phyloP scores from a whole-genome alignment of 2,329 filamentous ascomycete species.

The Ophidiomyces ophidiicola region DNA sequence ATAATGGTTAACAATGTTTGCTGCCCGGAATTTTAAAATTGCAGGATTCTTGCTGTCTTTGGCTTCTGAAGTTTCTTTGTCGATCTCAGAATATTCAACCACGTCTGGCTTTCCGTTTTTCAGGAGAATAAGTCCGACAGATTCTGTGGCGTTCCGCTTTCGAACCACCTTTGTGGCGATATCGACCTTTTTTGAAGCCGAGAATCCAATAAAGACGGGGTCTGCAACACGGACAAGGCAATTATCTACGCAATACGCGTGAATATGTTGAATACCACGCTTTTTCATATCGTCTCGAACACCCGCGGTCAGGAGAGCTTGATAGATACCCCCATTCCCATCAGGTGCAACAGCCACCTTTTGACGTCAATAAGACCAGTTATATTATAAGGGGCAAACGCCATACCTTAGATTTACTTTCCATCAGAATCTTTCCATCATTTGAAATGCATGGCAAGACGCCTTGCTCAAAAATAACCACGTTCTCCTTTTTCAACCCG shows the following conservation, averaged over 20 bases:
- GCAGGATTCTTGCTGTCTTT: slow-evolving; percentile 67
- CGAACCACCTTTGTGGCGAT: slow-evolving; percentile 99
- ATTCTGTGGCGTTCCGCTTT: slow-evolving; percentile 92
- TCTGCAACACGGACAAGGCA: slow-evolving; percentile 98
- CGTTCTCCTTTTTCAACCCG: slow-evolving; percentile 71
- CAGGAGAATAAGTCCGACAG: slow-evolving; percentile 82
- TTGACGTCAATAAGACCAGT: slow-evolving; percentile 7
- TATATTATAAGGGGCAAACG: background rate
- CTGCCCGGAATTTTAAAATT: slow-evolving; percentile 87
- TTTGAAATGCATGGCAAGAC: slow-evolving; percentile 94
- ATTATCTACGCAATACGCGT: slow-evolving; percentile 98
- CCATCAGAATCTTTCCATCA: slow-evolving; percentile 91
- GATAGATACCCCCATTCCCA: slow-evolving; percentile 93
- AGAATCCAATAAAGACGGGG: slow-evolving; percentile 87
- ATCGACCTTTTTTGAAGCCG: slow-evolving; percentile 75
- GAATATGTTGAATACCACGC: slow-evolving; percentile 85
- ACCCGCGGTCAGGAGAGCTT: slow-evolving; percentile 68
- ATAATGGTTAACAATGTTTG: slow-evolving; percentile 99
- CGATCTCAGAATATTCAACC: slow-evolving; percentile 97
- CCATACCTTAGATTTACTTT: slow-evolving; percentile 66
- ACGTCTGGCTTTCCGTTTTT: slow-evolving; percentile 96
- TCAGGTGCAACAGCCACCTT: slow-evolving; percentile 84
- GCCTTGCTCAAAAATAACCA: slow-evolving; percentile 91
- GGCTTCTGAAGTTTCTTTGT: slow-evolving; percentile 75
- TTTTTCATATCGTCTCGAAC: slow-evolving; percentile 78